A percentile compares a stretch with the other conserved stretches of the same genome.
These are phyloP conservation scores for Aspergillus sp. DNA, from an alignment of 2,329 filamentous ascomycete genomes.

Conservation along the genomic window DNA sequence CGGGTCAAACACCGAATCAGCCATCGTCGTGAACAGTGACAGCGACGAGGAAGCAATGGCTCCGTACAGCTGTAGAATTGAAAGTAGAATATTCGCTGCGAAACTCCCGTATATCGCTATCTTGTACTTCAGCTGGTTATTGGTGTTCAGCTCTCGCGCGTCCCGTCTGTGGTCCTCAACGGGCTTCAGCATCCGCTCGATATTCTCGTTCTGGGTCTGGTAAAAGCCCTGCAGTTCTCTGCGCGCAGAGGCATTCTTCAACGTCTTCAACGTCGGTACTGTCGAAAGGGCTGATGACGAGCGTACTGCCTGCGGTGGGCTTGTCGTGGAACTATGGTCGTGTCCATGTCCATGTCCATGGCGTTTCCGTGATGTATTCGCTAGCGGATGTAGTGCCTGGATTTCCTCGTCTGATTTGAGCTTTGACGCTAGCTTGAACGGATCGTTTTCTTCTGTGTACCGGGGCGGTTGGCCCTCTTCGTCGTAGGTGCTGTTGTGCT, in stretches of 20 bases:
- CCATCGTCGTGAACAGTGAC: conserved; percentile 96
- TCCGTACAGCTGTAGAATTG: conserved; percentile 82
- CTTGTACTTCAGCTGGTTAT: conserved; percentile 68
- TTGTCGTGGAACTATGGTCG: conserved; percentile 58
- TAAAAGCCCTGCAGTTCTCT: conserved; percentile 73
- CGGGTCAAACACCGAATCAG: conserved; percentile 91
- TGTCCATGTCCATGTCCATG: conserved; percentile 33
- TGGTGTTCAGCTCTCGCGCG: conserved; percentile 74
- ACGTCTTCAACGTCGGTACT: conserved; percentile 14
- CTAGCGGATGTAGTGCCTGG: conserved; percentile 62
- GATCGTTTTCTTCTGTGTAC: conserved; percentile 69
- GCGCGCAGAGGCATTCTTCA: conserved; percentile 8
- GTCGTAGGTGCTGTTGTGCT: conserved; percentile 34
- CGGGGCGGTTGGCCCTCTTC: conserved; percentile 53
- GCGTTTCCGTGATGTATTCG: conserved; percentile 78
- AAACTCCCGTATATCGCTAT: conserved; percentile 69
- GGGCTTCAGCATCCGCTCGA: conserved; percentile 84
- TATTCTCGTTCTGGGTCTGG: conserved; percentile 86
- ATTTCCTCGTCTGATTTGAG: conserved; percentile 79
- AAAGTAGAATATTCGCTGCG: conserved; percentile 75
- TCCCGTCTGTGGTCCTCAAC: conserved; percentile 87
- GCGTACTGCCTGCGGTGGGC: conserved; percentile 60
- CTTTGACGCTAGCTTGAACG: conserved; percentile 73
- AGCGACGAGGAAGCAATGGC: conserved; percentile 85
- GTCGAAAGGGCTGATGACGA: conserved; percentile 43